Percentiles rank a stretch among this genome's conserved stretches.
These are phyloP conservation scores for Hypoxylon rubiginosum DNA, from an alignment of 2,329 filamentous ascomycete species.

Conservation along the genomic window DNA sequence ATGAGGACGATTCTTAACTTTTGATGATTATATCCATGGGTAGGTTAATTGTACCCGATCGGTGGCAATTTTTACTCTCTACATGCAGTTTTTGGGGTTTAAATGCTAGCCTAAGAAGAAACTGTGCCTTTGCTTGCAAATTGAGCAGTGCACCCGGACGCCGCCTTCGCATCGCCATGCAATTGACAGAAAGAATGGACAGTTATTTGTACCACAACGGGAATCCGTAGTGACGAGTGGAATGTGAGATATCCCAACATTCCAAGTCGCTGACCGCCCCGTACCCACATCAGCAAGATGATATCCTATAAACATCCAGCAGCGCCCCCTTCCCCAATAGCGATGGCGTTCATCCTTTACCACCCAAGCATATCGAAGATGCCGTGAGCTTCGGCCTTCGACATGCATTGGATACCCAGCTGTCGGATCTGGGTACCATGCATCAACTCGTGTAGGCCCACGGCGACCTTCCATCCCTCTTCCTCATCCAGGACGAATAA, in stretches of 20 bases:
- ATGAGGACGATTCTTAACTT: neutral
- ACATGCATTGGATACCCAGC: slow-evolving; percentile 70
- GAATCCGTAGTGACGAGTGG: slow-evolving; percentile 16
- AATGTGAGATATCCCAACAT: slow-evolving; percentile 31
- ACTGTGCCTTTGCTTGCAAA: slow-evolving; percentile 18
- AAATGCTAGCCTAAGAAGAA: slow-evolving; percentile 15
- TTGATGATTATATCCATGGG: slow-evolving; percentile 25
- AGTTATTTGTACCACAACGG: slow-evolving; percentile 13
- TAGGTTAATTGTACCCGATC: slow-evolving; percentile 37
- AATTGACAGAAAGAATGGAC: slow-evolving; percentile 39
- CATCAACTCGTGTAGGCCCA: slow-evolving; percentile 71
- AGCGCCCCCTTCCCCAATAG: no score
- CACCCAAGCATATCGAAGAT: slow-evolving; percentile 72
- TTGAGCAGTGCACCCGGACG: slow-evolving; percentile 34
- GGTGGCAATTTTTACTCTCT: slow-evolving; percentile 41
- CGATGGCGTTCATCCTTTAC: slow-evolving; percentile 43
- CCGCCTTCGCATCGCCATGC: slow-evolving; percentile 48
- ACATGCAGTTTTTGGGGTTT: slow-evolving; percentile 35
- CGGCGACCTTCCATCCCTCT: slow-evolving; percentile 76
- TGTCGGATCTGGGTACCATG: slow-evolving; percentile 71
- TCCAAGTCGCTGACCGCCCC: slow-evolving; percentile 21
- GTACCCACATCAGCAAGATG: slow-evolving; percentile 17
- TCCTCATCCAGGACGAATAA: slow-evolving; percentile 74
- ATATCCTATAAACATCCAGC: slow-evolving; percentile 26
- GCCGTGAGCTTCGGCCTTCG: slow-evolving; percentile 65